Conservation (phyloP, 2,329 filamentous ascomycete genomes). For the Aureobasidium sp. region DNA sequence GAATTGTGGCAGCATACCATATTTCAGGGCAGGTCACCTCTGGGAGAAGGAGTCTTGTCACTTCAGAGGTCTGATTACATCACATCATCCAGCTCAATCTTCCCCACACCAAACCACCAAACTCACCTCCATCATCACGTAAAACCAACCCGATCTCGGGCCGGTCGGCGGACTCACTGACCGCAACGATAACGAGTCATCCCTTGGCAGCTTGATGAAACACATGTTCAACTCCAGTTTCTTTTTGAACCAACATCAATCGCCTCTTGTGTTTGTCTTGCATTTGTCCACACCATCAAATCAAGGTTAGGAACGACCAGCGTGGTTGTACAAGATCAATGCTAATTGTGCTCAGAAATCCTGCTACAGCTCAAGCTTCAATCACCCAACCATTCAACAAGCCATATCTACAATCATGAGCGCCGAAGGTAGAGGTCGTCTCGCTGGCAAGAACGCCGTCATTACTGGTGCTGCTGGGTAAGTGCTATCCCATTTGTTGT, state of each 20-base stretch:
- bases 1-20: too few species aligned
- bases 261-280: background rate
- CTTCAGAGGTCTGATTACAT: background rate
- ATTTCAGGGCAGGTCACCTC: too few species aligned
- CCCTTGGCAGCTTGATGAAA: constrained; percentile 7
- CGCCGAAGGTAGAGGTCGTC: constrained; percentile 34
- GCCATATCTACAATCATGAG: constrained; percentile 1
- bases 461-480: constrained; percentile 84
- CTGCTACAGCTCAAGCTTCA: background rate
- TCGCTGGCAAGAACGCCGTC: constrained; percentile 62
- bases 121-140: constrained; percentile 1
- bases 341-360: background rate
- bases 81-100: background rate
- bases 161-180: constrained; percentile 10
- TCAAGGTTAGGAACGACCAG: background rate
- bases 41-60: too few species aligned
- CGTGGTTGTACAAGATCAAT: background rate
- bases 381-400: background rate
- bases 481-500: constrained; percentile 27
- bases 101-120: constrained; percentile 2
- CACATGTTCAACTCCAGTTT: constrained; percentile 13
- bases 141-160: constrained; percentile 8
- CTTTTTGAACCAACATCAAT: constrained; percentile 7
- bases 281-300: background rate
- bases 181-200: constrained; percentile 13